These are phyloP conservation scores for Colletotrichum chrysophilum DNA, from an alignment of 2,329 filamentous ascomycete species.

Conservation along the genomic window DNA sequence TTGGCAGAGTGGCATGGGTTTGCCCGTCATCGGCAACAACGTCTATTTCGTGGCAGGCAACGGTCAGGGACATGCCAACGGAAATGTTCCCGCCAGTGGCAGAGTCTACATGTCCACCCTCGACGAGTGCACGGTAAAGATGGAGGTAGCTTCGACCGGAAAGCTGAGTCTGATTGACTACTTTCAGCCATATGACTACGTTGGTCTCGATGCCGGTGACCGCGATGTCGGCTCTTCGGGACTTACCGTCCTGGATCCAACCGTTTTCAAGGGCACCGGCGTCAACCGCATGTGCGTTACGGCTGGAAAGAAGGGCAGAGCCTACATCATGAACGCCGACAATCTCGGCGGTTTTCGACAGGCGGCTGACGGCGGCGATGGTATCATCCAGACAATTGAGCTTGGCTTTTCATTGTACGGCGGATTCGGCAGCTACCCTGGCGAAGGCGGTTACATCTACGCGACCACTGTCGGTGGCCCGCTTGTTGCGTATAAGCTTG, in stretches of 20 bases:
- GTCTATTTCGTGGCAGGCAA: slow-evolving; percentile 32
- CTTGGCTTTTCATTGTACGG: slow-evolving; percentile 38
- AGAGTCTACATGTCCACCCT: slow-evolving; percentile 34
- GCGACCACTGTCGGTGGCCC: slow-evolving; percentile 28
- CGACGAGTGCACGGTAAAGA: slow-evolving; percentile 36
- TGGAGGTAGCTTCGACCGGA: slow-evolving; percentile 28
- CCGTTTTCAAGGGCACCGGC: slow-evolving; percentile 36
- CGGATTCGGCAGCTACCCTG: slow-evolving; percentile 42
- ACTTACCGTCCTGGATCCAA: slow-evolving; percentile 36
- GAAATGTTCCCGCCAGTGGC: slow-evolving; percentile 37
- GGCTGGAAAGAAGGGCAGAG: slow-evolving; percentile 43
- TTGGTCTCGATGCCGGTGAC: slow-evolving; percentile 40
- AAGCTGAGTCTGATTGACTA: slow-evolving; percentile 35
- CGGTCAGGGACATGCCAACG: slow-evolving; percentile 36
- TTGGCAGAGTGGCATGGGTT: slow-evolving; percentile 40
- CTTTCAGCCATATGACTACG: slow-evolving; percentile 47
- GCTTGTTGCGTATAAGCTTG: slow-evolving; percentile 22
- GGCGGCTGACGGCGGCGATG: slow-evolving; percentile 38
- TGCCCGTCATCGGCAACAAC: slow-evolving; percentile 31
- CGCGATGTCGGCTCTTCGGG: slow-evolving; percentile 43
- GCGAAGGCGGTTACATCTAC: slow-evolving; percentile 49
- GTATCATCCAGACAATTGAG: slow-evolving; percentile 38
- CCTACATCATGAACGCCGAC: slow-evolving; percentile 43
- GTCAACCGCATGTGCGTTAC: slow-evolving; percentile 40
- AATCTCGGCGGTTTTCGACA: slow-evolving; percentile 46